Percentiles rank a stretch among this genome's conserved stretches.
Conservation (phyloP, 176 grass and related monocot species). For the Oryza brachyantha region DNA sequence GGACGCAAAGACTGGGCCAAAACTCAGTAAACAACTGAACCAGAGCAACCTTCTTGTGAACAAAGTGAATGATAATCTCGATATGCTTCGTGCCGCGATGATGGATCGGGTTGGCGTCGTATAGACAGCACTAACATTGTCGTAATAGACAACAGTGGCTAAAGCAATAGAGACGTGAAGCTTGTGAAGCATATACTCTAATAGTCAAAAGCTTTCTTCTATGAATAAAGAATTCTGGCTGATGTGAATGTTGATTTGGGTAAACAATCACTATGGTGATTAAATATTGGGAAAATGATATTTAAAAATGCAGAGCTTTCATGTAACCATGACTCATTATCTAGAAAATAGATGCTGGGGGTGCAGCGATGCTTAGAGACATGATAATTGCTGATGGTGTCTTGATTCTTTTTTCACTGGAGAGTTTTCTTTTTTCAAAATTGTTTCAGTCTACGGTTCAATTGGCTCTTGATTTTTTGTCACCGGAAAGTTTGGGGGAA, state of each 20-base stretch:
- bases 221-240: neutral
- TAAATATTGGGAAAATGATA: neutral
- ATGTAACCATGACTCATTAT: neutral
- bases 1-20: no score
- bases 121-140: no score
- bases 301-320: neutral
- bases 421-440: neutral
- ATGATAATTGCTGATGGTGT: neutral
- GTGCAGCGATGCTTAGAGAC: neutral
- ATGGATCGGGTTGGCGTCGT: no score
- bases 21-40: no score
- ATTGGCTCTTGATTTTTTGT: slow-evolving; percentile 79
- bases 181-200: no score
- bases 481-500: slow-evolving; percentile 78
- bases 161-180: no score
- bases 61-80: no score
- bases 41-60: no score
- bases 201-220: slow-evolving; percentile 5
- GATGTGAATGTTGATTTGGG: neutral
- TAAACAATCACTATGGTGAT: neutral
- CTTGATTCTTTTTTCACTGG: neutral
- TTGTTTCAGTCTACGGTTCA: slow-evolving; percentile 88
- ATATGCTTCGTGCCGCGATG: no score
- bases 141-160: no score
- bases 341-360: neutral